Evolutionary conservation across 306 rosid genomes (phyloP).

Genomic region (Aeschynomene evenia): DNA sequence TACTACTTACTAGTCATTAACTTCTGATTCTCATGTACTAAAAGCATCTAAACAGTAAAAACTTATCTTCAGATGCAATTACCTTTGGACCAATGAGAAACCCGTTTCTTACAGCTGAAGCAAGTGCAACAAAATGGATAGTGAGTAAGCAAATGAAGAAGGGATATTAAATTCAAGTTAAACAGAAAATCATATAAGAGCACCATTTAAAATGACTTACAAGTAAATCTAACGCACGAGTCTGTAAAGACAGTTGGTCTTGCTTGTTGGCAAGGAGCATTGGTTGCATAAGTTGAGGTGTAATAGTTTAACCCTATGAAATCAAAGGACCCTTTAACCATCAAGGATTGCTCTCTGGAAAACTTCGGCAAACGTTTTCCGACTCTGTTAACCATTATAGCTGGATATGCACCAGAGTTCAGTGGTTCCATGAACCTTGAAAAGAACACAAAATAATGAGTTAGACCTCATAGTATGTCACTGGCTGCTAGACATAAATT

Average conservation of each 20-base stretch:
- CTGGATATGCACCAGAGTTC: conserved; percentile 55
- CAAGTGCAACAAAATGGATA: conserved; percentile 18
- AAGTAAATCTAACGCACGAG: conserved; percentile 24
- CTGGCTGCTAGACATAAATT: background rate
- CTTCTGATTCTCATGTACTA: conserved; percentile 11
- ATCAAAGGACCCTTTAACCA: conserved; percentile 56
- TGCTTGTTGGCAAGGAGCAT: conserved; percentile 23
- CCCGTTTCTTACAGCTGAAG: conserved; percentile 40
- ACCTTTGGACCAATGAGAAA: conserved; percentile 57
- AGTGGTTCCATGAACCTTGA: conserved; percentile 66
- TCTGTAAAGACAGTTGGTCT: conserved; percentile 35
- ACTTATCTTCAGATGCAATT: conserved; percentile 27
- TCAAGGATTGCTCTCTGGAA: conserved; percentile 36
- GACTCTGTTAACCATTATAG: conserved; percentile 39
- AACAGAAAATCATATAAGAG: conserved; percentile 7
- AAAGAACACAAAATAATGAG: conserved; percentile 15
- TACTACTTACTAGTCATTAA: background rate
- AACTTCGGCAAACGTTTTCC: conserved; percentile 54
- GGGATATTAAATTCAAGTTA: background rate
- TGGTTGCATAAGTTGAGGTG: conserved; percentile 44
- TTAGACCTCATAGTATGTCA: background rate
- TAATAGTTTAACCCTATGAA: conserved; percentile 68
- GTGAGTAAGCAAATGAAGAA: background rate
- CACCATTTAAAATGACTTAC: conserved; percentile 37
- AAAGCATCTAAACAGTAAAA: conserved; percentile 8